Percentiles rank a stretch among this genome's conserved stretches.
Conservation (phyloP, 2,329 filamentous ascomycete genomes). For the Ophiocordyceps australis region DNA sequence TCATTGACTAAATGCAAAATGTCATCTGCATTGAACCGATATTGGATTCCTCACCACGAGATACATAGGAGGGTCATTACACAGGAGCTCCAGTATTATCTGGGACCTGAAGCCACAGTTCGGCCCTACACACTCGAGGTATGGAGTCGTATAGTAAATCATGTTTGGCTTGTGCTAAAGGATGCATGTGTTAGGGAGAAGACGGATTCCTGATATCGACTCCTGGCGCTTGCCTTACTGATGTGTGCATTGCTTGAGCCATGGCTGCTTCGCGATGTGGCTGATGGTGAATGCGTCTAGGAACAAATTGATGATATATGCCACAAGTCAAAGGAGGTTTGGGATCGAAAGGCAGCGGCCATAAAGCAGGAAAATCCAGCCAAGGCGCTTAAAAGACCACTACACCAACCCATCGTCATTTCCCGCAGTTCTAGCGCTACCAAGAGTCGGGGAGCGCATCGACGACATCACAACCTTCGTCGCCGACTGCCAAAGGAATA, state of each 20-base stretch:
- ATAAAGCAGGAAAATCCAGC: slow-evolving; percentile 24
- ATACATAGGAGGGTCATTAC: slow-evolving; percentile 44
- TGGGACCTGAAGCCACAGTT: slow-evolving; percentile 38
- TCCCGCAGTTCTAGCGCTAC: slow-evolving; percentile 7
- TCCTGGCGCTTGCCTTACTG: slow-evolving; percentile 36
- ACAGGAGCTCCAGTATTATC: slow-evolving; percentile 36
- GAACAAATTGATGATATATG: slow-evolving; percentile 47
- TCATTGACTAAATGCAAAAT: too few species aligned
- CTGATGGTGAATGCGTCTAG: too few species aligned
- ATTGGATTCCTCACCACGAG: slow-evolving; percentile 41
- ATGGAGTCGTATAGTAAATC: too few species aligned
- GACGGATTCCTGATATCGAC: slow-evolving; percentile 43
- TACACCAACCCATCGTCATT: slow-evolving; percentile 36
- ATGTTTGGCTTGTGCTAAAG: neutral
- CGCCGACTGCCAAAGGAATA: neutral
- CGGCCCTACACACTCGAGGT: slow-evolving; percentile 38
- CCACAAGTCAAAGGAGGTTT: slow-evolving; percentile 37
- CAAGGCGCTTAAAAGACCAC: slow-evolving; percentile 33
- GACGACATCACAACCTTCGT: slow-evolving; percentile 8
- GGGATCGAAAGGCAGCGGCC: slow-evolving; percentile 34
- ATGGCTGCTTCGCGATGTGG: too few species aligned
- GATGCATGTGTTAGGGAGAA: slow-evolving; percentile 25
- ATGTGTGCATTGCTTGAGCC: slow-evolving; percentile 33
- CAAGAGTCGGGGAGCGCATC: slow-evolving; percentile 8
- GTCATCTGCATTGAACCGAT: slow-evolving; percentile 28